Evolutionary conservation across 768 basidiomycete genomes (phyloP).

Genomic region (Lactarius indigo): DNA sequence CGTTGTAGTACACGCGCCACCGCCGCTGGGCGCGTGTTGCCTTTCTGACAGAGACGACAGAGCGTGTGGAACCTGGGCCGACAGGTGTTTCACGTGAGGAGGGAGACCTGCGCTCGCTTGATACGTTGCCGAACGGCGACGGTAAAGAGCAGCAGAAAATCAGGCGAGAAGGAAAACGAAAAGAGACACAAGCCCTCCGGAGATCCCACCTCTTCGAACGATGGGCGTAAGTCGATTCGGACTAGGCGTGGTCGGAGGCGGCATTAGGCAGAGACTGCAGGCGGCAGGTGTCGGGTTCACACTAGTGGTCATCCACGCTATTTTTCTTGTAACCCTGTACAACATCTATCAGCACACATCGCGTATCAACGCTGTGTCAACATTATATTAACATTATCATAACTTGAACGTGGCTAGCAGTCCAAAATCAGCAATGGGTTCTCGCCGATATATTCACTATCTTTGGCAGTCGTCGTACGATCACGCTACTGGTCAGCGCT

Average conservation of each 20-base stretch:
- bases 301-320: not conserved
- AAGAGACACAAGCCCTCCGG: not conserved
- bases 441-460: too few species aligned
- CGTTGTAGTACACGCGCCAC: conserved; percentile 73
- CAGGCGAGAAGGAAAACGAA: not conserved
- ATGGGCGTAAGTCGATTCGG: conserved; percentile 3
- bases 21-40: conserved; percentile 87
- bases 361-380: too few species aligned
- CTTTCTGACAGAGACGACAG: conserved; percentile 66
- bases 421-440: not conserved
- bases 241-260: conserved; percentile 19
- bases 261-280: conserved; percentile 17
- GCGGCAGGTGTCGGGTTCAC: conserved; percentile 19
- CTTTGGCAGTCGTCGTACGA: not conserved
- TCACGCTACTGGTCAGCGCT: not conserved
- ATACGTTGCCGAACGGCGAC: not conserved
- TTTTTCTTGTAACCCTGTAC: not conserved
- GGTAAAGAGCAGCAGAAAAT: conserved; percentile 1
- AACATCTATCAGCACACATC: not conserved
- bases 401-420: not conserved
- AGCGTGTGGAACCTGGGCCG: conserved; percentile 42
- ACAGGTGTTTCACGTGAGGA: conserved; percentile 30
- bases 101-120: conserved; percentile 13
- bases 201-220: not conserved
- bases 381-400: not conserved